A percentile compares a stretch with the other conserved stretches of the same genome.
Evolutionary conservation across 352 stramenopile species (phyloP).

Genomic region (Peronospora belbahrii): DNA sequence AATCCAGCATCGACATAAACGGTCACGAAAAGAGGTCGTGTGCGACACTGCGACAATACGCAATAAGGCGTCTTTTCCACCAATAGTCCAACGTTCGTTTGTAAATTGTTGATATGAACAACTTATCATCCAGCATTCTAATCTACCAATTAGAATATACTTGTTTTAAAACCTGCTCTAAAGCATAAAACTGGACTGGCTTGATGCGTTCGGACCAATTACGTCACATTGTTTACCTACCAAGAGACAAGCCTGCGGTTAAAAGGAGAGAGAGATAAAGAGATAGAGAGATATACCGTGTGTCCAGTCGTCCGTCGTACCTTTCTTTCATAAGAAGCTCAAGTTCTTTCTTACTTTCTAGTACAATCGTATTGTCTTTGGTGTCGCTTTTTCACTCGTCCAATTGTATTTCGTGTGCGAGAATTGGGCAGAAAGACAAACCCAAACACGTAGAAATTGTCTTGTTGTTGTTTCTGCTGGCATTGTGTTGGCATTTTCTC

Average conservation of each 20-base stretch:
- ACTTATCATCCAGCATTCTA: neutral
- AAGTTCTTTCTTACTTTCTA: no score
- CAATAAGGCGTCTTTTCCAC: conserved; percentile 9
- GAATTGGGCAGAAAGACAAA: no score
- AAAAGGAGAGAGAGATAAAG: neutral
- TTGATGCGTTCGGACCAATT: conserved; percentile 26
- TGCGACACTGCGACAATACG: no score
- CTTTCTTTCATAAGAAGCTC: no score
- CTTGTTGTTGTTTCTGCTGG: conserved; percentile 8
- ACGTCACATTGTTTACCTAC: conserved; percentile 19
- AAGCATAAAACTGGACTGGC: conserved; percentile 9
- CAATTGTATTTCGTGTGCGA: conserved; percentile 14
- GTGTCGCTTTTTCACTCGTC: no score
- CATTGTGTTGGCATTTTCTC: neutral
- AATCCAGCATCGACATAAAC: no score
- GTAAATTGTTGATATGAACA: conserved; percentile 9
- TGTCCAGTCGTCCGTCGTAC: conserved; percentile 11
- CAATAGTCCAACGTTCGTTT: conserved; percentile 15
- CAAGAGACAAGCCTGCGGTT: conserved; percentile 1
- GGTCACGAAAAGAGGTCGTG: no score
- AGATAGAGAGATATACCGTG: conserved; percentile 2
- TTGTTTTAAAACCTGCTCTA: no score
- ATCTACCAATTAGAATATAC: no score
- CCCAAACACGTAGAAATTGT: no score
- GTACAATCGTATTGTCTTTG: no score